Evolutionary conservation across 1,139 yeast genomes (phyloP), one percentile per base, ranked within the genome.

Genomic region (Citeromyces hawaiiensis): DNA sequence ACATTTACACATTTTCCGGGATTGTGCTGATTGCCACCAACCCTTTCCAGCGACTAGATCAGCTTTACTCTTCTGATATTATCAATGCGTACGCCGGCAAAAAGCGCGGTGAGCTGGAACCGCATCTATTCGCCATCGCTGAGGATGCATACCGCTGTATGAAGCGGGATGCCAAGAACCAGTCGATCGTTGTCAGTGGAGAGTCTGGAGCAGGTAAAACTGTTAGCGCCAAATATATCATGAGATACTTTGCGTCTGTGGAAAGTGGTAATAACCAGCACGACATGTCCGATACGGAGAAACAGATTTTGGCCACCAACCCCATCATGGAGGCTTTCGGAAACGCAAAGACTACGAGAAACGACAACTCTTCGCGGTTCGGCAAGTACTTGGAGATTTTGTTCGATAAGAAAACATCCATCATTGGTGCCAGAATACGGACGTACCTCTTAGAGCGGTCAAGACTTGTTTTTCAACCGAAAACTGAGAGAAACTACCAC

Each of bases 171-270:
- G 68, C 72, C 36, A 69, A 75, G 50, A 88, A 91, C 62, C 98
- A 91, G 63, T 91, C 98, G 1, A 88, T 91, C 48, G 96, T 91
- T 33, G 98, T 91, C 21, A 79, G 93, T 52, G 98, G 98, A 59
- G 98, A 91, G 60, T 85, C 96, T 5, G 98, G 98, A 59, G 98
- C 98, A 18, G 98, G 98, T 60, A 93, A 91, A 56, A 93, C 98
- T 2, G 97, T 91, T 35, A 78, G 93, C 47, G 98, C 99, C 39
- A 91, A 91, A 60, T 91, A 85, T 59, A 91, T 91, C 48, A 91
- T 91, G 98, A 76, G 97, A 57, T 91, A 87, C 60, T 88, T 91
- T 60, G 97, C 98, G 4, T 79, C 95, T 8, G 96, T 91, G 15
- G 97, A 88, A 40, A 49, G 57, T 13, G 64, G 69, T 38, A 65